Base-by-base conservation (phyloP, 2,329 filamentous ascomycete genomes). In the Diplodia corticola region DNA sequence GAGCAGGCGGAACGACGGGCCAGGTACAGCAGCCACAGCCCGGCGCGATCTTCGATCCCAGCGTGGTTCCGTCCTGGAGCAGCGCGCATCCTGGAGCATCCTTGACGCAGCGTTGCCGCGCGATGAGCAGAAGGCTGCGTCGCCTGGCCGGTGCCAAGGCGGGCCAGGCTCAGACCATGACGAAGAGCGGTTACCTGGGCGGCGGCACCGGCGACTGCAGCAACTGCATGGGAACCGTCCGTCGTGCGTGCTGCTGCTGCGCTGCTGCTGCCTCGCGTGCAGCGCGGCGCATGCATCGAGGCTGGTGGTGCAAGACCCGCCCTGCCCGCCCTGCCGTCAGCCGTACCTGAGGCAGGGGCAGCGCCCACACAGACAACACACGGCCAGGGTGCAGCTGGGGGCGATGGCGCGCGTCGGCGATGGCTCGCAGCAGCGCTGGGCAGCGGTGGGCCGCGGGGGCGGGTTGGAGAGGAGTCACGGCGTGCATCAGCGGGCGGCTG, bases 341-440 rank as follows among this genome's bases (percentile, higher is more conserved):
- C 55, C 37, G 55, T 48, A 48, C 55, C 55, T 48, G 37, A 46
- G 10, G 51, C 26, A 54, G 51, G 28, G n/a, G 51, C 33, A 37
- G 28, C n/a, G n/a, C 22, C 26, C 49, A 51, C 10, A 17, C 48
- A 26, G n/a, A n/a, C n/a, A n/a, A n/a, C n/a, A n/a, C n/a, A n/a
- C n/a, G n/a, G n/a, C n/a, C 7, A 51, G 46, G 24, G 46, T 26
- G 48, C 48, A 50, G 48, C 48, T 50, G 48, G 26, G 22, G 20
- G 22, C 48, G 15, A 20, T 44, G 40, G 12, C 12, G 37, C 37
- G 33, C 3, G 28, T 28, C 30, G 30, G 30, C 30, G 30, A 33
- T 10, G 30, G 30, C 9, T 40, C 35, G 15, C 35, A 40, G 35
- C 3, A 44, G 40, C 40, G 5, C 40, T 44, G 37, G 37, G 37